These are phyloP conservation scores for Solanum lycopersicoides DNA, from an alignment of 257 asterid species.

Conservation along the genomic window DNA sequence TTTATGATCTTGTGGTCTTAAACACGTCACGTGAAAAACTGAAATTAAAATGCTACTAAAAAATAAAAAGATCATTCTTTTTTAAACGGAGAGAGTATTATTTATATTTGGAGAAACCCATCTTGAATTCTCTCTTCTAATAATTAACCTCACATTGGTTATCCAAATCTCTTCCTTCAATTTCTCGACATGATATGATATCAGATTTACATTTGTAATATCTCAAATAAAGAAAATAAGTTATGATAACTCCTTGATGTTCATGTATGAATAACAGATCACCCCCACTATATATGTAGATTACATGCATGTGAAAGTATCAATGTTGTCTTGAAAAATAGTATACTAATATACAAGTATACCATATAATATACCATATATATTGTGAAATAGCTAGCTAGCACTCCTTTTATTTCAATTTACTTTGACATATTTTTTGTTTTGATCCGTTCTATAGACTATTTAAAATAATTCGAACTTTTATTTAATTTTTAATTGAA, in stretches of 20 bases:
- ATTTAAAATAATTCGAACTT: accelerated
- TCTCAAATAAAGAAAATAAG: not conserved
- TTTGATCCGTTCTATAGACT: not conserved
- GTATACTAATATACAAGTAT: not conserved
- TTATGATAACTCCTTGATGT: not conserved
- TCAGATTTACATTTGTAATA: not conserved
- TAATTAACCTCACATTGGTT: not conserved
- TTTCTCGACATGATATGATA: not conserved
- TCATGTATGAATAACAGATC: not conserved
- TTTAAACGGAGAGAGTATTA: no score
- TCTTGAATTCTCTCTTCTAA: not conserved
- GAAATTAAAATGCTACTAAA: no score
- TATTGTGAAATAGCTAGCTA: not conserved
- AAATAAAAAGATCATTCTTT: no score
- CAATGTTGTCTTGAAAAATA: not conserved
- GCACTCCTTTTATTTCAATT: not conserved
- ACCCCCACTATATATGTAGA: not conserved
- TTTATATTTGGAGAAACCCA: not conserved
- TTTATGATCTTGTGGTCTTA: no score
- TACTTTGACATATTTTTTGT: not conserved
- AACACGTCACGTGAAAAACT: no score
- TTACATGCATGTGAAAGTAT: not conserved
- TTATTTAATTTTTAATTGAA: not conserved
- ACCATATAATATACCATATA: not conserved
- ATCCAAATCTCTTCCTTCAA: not conserved